Base-by-base conservation (phyloP, 441 rosid species). In the Hura crepitans region DNA sequence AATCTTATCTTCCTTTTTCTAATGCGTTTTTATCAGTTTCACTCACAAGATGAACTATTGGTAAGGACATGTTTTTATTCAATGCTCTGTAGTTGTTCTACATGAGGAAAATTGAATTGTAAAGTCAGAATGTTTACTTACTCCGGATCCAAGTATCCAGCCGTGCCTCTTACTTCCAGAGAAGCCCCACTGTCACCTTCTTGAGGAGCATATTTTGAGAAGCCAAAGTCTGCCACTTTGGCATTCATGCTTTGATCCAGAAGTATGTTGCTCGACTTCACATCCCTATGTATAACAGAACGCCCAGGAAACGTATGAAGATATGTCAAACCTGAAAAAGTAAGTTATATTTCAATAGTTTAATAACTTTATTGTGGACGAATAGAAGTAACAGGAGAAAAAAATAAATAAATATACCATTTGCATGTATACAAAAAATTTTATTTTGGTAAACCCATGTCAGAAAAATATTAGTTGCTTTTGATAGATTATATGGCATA, bases 111-210 rank as follows among this genome's bases (percentile, higher is more conserved):
- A 17, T 31, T 59, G 72, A 53, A 54, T 55, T 30, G 2, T 15
- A 30, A 62, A 60, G 50, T 31, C 13, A 28, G 42, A 46, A 42
- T 18, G 30, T 37, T 20, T 42, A 65, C 82, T 83, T 85, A 87
- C 92, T 87, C 95, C 28, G 95, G 95, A 68, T 87, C 95, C 77
- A 89, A 73, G 82, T 89, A 87, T 61, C 91, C 92, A 6, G 96
- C 96, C 0, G 92, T 89, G 73, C 96, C 96, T 79, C 91, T 79
- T 54, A 87, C 92, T 87, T 89, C 95, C 28, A 87, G 83, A 61
- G 96, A 89, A 77, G 82, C 86, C 27, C 90, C 82, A 14, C 88
- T 85, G 14, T 89, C 95, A 55, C 90, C 92, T 78, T 89, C 95
- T 74, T 87, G 95, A 63, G 90, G 89, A 63, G 95, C 92, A 76